Percentiles rank a stretch among this genome's conserved stretches.
phyloP scores from a whole-genome alignment of 176 grass and related monocot species.

The Carex parvula region DNA sequence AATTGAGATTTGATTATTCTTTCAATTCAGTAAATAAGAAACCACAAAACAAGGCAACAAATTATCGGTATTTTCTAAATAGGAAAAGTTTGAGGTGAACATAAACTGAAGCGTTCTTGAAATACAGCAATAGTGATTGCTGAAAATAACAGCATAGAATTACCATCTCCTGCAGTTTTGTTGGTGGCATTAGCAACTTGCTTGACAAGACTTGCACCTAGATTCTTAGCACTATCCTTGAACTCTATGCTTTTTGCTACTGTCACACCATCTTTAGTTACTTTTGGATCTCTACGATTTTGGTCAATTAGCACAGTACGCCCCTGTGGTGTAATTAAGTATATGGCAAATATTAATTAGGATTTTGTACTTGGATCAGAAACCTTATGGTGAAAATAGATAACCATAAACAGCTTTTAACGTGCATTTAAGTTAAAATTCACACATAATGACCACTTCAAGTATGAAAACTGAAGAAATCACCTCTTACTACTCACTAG shows the following conservation, averaged over 20 bases:
- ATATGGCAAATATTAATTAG: neutral
- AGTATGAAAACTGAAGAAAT: neutral
- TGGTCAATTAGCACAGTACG: slow-evolving; percentile 85
- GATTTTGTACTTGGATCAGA: neutral
- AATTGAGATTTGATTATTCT: neutral
- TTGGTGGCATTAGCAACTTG: slow-evolving; percentile 85
- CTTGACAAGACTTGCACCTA: slow-evolving; percentile 85
- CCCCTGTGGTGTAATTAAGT: slow-evolving; percentile 37
- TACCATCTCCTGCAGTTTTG: slow-evolving; percentile 88
- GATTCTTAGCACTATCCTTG: slow-evolving; percentile 64
- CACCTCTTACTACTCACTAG: neutral
- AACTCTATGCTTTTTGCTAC: slow-evolving; percentile 93
- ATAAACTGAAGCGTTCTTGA: neutral
- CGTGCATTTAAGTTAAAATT: neutral
- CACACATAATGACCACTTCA: neutral
- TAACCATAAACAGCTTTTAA: neutral
- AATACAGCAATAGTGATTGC: neutral
- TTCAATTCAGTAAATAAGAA: neutral
- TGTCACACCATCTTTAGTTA: slow-evolving; percentile 94
- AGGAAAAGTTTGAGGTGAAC: neutral
- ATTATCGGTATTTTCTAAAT: neutral
- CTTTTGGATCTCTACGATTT: slow-evolving; percentile 37
- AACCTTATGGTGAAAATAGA: neutral
- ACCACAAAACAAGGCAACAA: neutral
- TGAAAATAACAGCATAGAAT: neutral